Evolutionary conservation across 2,329 filamentous ascomycete genomes (phyloP), one percentile per base, ranked within the genome.

Genomic region (Aureobasidium sp.): DNA sequence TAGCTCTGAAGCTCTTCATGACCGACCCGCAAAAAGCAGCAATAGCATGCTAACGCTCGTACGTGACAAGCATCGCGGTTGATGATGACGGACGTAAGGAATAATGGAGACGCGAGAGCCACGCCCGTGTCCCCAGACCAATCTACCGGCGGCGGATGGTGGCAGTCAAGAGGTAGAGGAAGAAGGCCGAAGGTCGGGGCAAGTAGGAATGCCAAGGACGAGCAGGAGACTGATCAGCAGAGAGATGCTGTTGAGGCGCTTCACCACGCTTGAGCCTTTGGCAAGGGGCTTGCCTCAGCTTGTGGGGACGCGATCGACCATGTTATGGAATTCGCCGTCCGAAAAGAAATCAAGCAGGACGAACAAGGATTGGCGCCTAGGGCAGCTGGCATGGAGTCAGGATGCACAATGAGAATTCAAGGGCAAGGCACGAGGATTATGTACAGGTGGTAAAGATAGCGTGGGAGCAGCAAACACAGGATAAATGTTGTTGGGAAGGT

Each of bases 151-250:
- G 55, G 36, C 29, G 43, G 55, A n/a, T 48, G 55, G 43, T 34
- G 17, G 37, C 24, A 43, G 34, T 52, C 50, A 27, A 52, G 20
- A 52, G 13, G 34, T 12, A 37, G 41, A 47, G 5, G 32, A 27
- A 10, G 29, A 27, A 37, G 41, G 32, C 34, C 27, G 29, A 52
- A 47, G 57, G 36, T 52, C 48, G 59, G 59, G 59, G 47, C 59
- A 47, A 61, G 41, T 61, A 55, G 59, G 59, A 61, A 61, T 39
- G 59, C 59, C 59, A 61, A 61, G 59, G 27, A 13, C 26, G 37
- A 44, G 39, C 37, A 53, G 41, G 37, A 43, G 48, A 53, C 20
- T 20, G 59, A 61, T 61, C 59, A 53, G 59, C 59, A 46, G 47
- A 53, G 29, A 5, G 37, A 41, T 55, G 41, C 43, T 59, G 55